Base-by-base conservation (phyloP, 2,329 filamentous ascomycete species). In the Aspergillus caelatus region DNA sequence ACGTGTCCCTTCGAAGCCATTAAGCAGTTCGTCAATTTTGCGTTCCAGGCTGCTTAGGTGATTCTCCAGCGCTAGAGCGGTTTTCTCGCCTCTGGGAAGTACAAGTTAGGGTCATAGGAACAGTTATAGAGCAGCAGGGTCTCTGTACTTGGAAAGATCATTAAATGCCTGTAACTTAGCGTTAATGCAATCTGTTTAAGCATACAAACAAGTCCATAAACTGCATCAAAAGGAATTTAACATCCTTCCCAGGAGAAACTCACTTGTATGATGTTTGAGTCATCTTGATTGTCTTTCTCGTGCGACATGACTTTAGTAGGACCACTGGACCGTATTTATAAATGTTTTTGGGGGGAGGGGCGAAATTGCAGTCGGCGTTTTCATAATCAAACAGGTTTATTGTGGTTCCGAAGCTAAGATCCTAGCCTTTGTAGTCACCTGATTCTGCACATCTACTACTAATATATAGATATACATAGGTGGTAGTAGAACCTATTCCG, bases 11-110 rank as follows among this genome's bases (percentile, higher is more conserved):
- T 65, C 60, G 45, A 61, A 58, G 16, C 30, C 41, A 28, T 62
- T 57, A 4, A 70, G 54, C 8, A 70, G 58, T 8, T 57, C 62
- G 26, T 70, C 63, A 50, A 88, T 86, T 73, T 84, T 85, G 60
- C 78, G 79, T 71, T 88, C 86, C 59, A 88, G 78, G 28, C 77
- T 77, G 62, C 80, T 80, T 36, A 88, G 79, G 67, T 86, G 82
- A 64, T 80, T 80, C 71, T 88, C 86, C 34, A 88, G 74, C 23
- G 81, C 83, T 32, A 83, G 77, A 7, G 86, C 86, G 36, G 85
- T 84, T 63, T 78, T 79, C 74, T 88, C 86, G 70, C 85, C 86
- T 63, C 82, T 84, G 39, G 30, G 57, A 56, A 52, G 48, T 21
- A 52, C 26, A 57, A 19, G 52, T 66, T 58, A 65, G 39, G 54